phyloP scores from a whole-genome alignment of 139 green algal species.

The Yamagishiella unicocca region DNA sequence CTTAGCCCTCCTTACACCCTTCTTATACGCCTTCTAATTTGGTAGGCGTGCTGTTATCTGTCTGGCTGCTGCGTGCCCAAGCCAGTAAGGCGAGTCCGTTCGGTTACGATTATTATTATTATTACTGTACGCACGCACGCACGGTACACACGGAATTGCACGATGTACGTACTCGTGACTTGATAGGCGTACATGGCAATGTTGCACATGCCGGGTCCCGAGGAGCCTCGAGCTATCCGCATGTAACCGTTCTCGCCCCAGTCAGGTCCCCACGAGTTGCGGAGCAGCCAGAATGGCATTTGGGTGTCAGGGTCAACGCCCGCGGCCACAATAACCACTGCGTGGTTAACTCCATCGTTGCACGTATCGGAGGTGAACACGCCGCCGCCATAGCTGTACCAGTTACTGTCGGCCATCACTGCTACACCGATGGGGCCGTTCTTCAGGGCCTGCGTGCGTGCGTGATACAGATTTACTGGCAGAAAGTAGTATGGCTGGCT shows the following conservation, averaged over 20 bases:
- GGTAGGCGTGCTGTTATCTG: too few species aligned
- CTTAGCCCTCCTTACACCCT: too few species aligned
- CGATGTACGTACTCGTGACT: neutral
- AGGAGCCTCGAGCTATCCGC: slow-evolving; percentile 29
- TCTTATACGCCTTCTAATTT: too few species aligned
- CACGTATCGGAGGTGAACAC: slow-evolving; percentile 55
- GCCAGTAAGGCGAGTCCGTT: too few species aligned
- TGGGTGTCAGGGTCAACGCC: slow-evolving; percentile 5
- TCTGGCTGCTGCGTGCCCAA: too few species aligned
- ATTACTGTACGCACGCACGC: too few species aligned
- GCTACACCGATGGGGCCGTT: slow-evolving; percentile 63
- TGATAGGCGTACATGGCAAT: neutral
- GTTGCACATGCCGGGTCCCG: neutral
- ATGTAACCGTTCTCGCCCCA: slow-evolving; percentile 95
- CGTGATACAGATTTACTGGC: neutral
- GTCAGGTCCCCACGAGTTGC: slow-evolving; percentile 91
- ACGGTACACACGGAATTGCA: too few species aligned
- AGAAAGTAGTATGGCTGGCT: neutral
- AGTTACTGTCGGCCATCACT: slow-evolving; percentile 71
- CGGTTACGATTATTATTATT: too few species aligned
- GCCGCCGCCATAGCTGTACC: slow-evolving; percentile 88
- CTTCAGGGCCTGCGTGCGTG: neutral
- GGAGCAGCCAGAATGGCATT: slow-evolving; percentile 86
- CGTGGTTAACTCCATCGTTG: slow-evolving; percentile 86
- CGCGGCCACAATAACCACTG: slow-evolving; percentile 91